Evolutionary conservation across 805 yeast species (phyloP).

Genomic region (Myxozyma kluyveri): DNA sequence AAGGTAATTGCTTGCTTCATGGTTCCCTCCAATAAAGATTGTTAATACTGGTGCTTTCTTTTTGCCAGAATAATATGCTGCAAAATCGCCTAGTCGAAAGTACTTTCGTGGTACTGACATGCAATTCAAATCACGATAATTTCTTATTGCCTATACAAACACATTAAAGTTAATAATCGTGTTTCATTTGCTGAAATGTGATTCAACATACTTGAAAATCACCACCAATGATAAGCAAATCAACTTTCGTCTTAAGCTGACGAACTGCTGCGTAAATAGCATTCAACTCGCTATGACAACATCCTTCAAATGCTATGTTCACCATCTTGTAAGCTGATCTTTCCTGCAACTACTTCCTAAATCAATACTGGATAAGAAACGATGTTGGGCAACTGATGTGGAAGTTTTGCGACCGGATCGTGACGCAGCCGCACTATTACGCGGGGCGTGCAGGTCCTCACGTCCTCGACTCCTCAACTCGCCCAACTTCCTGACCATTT

Average conservation of each 20-base stretch:
- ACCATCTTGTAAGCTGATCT: no score
- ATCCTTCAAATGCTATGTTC: constrained; percentile 75
- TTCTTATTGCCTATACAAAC: constrained; percentile 63
- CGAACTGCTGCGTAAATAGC: constrained; percentile 49
- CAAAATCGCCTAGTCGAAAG: constrained; percentile 73
- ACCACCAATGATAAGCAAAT: constrained; percentile 76
- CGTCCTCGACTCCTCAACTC: no score
- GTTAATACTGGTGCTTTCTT: constrained; percentile 71
- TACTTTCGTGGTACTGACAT: constrained; percentile 81
- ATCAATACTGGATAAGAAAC: no score
- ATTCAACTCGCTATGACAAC: constrained; percentile 80
- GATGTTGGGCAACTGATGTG: no score
- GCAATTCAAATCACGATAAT: constrained; percentile 58
- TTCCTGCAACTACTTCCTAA: no score
- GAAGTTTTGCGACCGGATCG: no score
- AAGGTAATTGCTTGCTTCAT: constrained; percentile 80
- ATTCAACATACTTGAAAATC: constrained; percentile 55
- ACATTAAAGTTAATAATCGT: neutral
- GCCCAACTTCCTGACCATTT: neutral
- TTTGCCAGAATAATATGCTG: constrained; percentile 60
- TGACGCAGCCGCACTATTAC: no score
- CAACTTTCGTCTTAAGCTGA: constrained; percentile 40
- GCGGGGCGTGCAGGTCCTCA: no score
- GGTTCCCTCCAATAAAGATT: constrained; percentile 90
- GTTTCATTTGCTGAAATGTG: no score